phyloP scores from a whole-genome alignment of 2,329 filamentous ascomycete genomes.

The Elsinoe necatrix region DNA sequence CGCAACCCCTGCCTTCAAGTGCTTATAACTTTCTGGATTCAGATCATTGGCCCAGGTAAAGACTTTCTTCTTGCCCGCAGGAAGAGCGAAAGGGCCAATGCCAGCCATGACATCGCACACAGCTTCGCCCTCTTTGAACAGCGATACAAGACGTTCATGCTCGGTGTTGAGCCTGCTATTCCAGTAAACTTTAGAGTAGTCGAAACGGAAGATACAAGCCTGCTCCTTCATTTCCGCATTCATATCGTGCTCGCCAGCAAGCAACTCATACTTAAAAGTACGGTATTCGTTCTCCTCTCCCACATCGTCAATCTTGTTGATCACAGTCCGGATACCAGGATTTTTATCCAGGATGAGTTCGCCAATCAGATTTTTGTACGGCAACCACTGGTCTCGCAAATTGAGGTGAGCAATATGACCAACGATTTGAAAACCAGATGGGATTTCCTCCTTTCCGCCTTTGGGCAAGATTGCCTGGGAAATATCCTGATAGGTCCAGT shows the following conservation, averaged over 20 bases:
- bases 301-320: constrained; percentile 90
- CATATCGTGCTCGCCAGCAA: constrained; percentile 72
- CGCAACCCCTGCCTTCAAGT: constrained; percentile 59
- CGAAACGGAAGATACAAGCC: constrained; percentile 79
- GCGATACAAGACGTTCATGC: constrained; percentile 67
- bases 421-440: constrained; percentile 76
- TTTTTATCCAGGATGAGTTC: constrained; percentile 88
- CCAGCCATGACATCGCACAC: constrained; percentile 97
- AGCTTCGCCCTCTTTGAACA: constrained; percentile 76
- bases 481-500: constrained; percentile 83
- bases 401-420: constrained; percentile 94
- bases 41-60: constrained; percentile 97
- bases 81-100: constrained; percentile 88
- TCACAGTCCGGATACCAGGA: constrained; percentile 70
- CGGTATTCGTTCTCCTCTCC: constrained; percentile 78
- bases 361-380: constrained; percentile 79
- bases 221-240: constrained; percentile 76
- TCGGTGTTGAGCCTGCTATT: constrained; percentile 87
- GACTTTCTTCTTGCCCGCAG: constrained; percentile 78
- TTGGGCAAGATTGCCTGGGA: constrained; percentile 73
- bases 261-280: constrained; percentile 86
- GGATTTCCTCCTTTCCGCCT: constrained; percentile 68
- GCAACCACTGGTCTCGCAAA: constrained; percentile 70
- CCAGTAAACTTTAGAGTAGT: constrained; percentile 97
- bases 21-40: constrained; percentile 78